Evolutionary conservation across 306 rosid genomes (phyloP).

Genomic region (Trichosanthes truncata): DNA sequence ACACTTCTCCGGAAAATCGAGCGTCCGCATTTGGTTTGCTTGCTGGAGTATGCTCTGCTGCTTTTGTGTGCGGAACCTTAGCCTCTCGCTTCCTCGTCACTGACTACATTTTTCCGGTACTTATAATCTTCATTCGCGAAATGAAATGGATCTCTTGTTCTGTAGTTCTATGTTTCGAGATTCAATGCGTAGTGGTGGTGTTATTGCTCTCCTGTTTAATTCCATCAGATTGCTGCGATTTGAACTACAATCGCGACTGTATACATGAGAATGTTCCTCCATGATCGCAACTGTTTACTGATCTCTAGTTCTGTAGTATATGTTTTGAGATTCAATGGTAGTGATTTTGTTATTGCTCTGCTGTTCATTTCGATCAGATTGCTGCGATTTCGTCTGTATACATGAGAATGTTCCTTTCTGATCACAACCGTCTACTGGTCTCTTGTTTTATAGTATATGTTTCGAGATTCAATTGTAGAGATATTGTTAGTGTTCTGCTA

Average conservation of each 20-base stretch:
- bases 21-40: conserved; percentile 67
- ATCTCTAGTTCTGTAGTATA: not conserved
- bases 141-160: not conserved
- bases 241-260: too few relatives aligned
- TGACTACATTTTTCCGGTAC: conserved; percentile 57
- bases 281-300: too few relatives aligned
- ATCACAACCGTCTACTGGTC: conserved; percentile 14
- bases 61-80: conserved; percentile 62
- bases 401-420: conserved; percentile 73
- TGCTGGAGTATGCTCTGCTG: conserved; percentile 51
- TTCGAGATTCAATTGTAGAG: not conserved
- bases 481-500: not conserved
- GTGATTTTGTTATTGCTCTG: too few relatives aligned
- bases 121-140: not conserved
- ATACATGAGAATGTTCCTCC: too few relatives aligned
- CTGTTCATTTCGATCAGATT: conserved; percentile 24
- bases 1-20: conserved; percentile 35
- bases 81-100: conserved; percentile 69
- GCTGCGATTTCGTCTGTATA: conserved; percentile 52
- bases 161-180: not conserved
- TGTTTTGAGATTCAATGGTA: not conserved
- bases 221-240: not conserved
- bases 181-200: not conserved
- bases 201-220: not conserved
- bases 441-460: not conserved